phyloP scores from a whole-genome alignment of 106 monocot genomes.

The Dendrobium chrysotoxum region DNA sequence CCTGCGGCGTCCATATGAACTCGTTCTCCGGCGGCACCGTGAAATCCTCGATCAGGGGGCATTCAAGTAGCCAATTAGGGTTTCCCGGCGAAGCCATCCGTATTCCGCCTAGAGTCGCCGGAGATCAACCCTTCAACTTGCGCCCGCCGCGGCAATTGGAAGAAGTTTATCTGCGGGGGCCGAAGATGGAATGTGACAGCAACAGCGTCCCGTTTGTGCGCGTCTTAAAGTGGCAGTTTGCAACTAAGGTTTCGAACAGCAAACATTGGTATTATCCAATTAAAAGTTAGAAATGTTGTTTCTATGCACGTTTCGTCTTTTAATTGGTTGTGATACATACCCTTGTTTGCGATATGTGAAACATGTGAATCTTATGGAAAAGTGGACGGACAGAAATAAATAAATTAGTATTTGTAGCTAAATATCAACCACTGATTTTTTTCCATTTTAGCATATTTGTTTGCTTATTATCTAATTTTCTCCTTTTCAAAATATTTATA shows the following conservation, averaged over 20 bases:
- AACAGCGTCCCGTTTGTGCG: not conserved
- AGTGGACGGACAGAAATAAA: not conserved
- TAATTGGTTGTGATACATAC: not conserved
- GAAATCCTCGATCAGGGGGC: conserved; percentile 8
- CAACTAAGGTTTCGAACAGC: not conserved
- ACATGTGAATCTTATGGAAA: not conserved
- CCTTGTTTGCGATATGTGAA: not conserved
- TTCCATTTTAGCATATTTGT: not conserved
- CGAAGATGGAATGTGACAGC: not conserved
- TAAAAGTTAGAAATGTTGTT: not conserved
- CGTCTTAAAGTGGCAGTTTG: not conserved
- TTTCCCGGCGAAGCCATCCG: conserved; percentile 3
- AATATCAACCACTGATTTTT: not conserved
- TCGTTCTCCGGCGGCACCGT: conserved; percentile 7
- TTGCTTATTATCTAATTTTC: no score
- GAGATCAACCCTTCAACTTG: not conserved
- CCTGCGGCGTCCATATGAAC: conserved; percentile 6
- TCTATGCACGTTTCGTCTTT: not conserved
- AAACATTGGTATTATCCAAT: not conserved
- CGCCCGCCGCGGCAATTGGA: not conserved
- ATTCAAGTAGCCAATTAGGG: conserved; percentile 8
- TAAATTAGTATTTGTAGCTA: not conserved
- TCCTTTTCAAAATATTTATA: no score
- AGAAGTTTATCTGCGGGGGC: not conserved
- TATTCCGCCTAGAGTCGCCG: not conserved